phyloP scores from a whole-genome alignment of 2,329 filamentous ascomycete species.

The Macrophomina phaseolina region DNA sequence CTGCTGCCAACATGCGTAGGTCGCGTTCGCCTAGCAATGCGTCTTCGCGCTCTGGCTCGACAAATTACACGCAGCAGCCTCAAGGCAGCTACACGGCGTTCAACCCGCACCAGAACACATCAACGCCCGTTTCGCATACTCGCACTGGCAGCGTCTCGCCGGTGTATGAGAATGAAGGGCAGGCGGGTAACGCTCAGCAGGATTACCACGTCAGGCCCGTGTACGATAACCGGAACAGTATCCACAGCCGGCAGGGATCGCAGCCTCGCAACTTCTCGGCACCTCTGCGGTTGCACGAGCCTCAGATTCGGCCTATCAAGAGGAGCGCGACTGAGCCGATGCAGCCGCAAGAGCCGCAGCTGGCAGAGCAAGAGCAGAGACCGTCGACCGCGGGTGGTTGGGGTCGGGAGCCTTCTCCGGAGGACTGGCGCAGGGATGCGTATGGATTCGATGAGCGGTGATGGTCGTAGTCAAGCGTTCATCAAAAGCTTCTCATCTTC shows the following conservation, averaged over 20 bases:
- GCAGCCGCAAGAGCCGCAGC: neutral
- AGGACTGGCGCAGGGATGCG: conserved; percentile 5
- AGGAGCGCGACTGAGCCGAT: conserved; percentile 14
- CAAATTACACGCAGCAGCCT: neutral
- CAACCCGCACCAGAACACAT: conserved; percentile 16
- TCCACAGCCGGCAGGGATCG: neutral
- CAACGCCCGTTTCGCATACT: neutral
- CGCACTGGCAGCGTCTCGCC: conserved; percentile 6
- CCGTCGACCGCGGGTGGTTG: conserved; percentile 9
- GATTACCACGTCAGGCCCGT: neutral
- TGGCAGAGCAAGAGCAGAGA: neutral
- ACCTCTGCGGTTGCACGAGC: neutral
- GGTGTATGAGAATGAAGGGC: neutral
- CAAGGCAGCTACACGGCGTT: conserved; percentile 3
- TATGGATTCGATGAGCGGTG: neutral
- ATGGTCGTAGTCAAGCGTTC: neutral
- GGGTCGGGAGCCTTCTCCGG: conserved; percentile 5
- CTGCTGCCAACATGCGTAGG: conserved; percentile 8
- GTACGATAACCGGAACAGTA: neutral
- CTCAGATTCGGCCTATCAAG: neutral
- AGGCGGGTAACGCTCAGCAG: neutral
- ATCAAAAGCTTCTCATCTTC: neutral
- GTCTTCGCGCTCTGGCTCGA: neutral
- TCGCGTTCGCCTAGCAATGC: conserved; percentile 17
- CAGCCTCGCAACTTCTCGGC: conserved; percentile 16